Evolutionary conservation across 805 yeast genomes (phyloP), one percentile per base, ranked within the genome.

Genomic region (Candida verbasci): DNA sequence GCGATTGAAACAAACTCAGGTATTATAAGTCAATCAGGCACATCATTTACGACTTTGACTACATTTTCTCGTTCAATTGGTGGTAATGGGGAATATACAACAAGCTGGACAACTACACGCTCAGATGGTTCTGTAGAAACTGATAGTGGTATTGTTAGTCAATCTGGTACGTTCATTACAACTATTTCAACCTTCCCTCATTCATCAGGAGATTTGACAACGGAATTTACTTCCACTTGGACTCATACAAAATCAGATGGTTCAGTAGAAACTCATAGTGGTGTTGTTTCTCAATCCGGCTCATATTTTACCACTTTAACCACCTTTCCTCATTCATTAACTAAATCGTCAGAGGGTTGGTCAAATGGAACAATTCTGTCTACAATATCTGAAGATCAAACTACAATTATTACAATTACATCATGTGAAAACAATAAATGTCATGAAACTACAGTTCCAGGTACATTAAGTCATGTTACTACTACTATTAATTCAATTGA

Each of bases 241-340:
- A 35, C 43, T 10, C 40, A 43, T 14, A 41, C 49, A 17, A 35
- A 29, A 12, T 7, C 45, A n/a, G 36, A 40, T 22, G 49, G 49
- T 7, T 23, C 26, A 23, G 31, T 26, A 18, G 28, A 36, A 9
- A 49, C 48, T 14, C 41, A 40, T 9, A 42, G 52, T 15, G 45
- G 45, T 14, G 45, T 34, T 18, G 50, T 45, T 17, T 26, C 43
- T 29, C 45, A 44, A 7, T 44, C 49, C 17, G 44, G 49, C 23
- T 34, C 49, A n/a, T 41, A 28, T 9, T 50, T 53, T 6, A 42
- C 50, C 26, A 40, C 50, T n/a, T n/a, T n/a, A n/a, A n/a, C n/a
- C n/a, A n/a, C n/a, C n/a, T n/a, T n/a, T n/a, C n/a, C n/a, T 8
- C 24, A 7, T n/a, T 12, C 21, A n/a, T n/a, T n/a, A n/a, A n/a